These are phyloP conservation scores for Eucalyptus sp. DNA, from an alignment of 345 rosid genomes.

Conservation along the genomic window DNA sequence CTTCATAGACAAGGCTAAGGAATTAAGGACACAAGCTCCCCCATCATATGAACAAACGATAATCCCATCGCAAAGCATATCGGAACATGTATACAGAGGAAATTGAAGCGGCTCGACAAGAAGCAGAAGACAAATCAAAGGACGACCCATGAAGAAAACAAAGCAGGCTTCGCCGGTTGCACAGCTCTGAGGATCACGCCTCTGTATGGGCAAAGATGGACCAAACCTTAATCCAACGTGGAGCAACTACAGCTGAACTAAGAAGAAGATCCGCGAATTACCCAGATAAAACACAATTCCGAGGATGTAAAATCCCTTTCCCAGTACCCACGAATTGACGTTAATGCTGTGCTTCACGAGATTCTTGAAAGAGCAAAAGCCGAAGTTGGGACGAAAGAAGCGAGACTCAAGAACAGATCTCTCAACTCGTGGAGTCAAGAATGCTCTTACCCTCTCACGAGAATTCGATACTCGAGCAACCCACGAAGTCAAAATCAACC, in stretches of 20 bases:
- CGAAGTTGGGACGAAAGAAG: not conserved
- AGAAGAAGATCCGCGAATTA: not conserved
- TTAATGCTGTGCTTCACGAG: not conserved
- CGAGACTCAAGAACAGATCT: not conserved
- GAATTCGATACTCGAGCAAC: not conserved
- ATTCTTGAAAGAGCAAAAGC: not conserved
- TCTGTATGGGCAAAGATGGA: not conserved
- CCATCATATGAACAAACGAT: not conserved
- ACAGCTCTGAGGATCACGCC: not conserved
- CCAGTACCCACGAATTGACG: not conserved
- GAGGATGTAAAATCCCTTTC: not conserved
- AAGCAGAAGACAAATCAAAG: not conserved
- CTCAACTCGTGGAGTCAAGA: not conserved
- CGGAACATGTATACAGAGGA: not conserved
- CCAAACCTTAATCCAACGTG: not conserved
- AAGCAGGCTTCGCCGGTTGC: not conserved
- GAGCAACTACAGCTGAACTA: not conserved
- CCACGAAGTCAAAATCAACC: not conserved
- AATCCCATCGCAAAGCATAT: not conserved
- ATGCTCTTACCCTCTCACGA: not conserved
- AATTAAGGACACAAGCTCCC: not conserved
- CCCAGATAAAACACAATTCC: not conserved
- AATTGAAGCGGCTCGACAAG: not conserved
- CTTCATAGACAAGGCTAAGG: not conserved
- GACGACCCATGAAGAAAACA: not conserved